Evolutionary conservation across 768 basidiomycete species (phyloP), one percentile per base, ranked within the genome.

Genomic region (Aureoboletus auriporus): DNA sequence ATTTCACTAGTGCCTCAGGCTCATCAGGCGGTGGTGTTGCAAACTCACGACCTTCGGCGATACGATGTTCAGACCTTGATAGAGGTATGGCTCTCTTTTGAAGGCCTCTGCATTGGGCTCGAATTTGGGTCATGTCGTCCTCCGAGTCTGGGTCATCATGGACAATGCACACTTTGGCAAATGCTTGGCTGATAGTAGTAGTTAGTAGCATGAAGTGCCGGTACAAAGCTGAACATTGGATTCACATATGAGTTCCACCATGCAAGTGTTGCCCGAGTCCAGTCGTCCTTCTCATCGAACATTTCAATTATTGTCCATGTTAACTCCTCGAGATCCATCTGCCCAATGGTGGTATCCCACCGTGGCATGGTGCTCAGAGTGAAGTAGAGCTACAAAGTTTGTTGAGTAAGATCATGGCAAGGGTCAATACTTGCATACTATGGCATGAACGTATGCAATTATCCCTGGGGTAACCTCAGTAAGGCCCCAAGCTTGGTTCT

Each of bases 291-390:
- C 3, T 39, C 17, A 13, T 46, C 31, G 14, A 46, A 46, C 45
- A 46, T 39, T n/a, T 39, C 30, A 7, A 46, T 26, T 78, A 77
- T 41, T 2, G 16, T 20, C 16, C 4, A 45, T 13, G 23, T n/a
- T 26, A 43, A 2, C 6, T 34, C 27, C 2, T 47, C 4, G 9
- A 46, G 30, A 30, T 46, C n/a, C 45, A 46, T 46, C n/a, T 33
- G 30, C 0, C 45, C 38, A 33, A 39, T 9, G 3, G 0, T 16
- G 5, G 38, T 0, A 2, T 0, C 0, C 45, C 45, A 46, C n/a
- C 14, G 30, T 2, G 44, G 44, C 2, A n/a, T 37, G 14, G 36
- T 46, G 16, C 36, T 46, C 44, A 46, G 31, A 1, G 44, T 46
- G 14, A 46, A 46, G 13, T 46, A 46, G 8, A 46, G 33, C 44